phyloP scores from a whole-genome alignment of 768 basidiomycete species.

The Leccinum uliginosum region DNA sequence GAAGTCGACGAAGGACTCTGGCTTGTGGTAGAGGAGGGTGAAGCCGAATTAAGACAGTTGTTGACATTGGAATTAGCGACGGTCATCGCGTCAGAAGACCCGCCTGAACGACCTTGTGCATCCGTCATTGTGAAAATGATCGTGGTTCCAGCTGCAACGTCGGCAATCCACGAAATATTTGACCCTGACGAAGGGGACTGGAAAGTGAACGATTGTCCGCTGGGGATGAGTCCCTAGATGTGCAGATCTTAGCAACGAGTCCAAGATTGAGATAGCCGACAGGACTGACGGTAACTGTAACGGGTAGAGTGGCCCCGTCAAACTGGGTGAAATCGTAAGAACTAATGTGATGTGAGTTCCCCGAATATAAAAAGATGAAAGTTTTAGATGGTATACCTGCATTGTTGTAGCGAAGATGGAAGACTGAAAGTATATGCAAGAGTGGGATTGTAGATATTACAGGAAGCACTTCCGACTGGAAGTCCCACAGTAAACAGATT shows the following conservation, averaged over 20 bases:
- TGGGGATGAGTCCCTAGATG: conserved; percentile 57
- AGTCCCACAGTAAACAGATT: conserved; percentile 44
- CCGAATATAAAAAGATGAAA: neutral
- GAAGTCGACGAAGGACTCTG: conserved; percentile 21
- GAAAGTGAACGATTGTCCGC: conserved; percentile 48
- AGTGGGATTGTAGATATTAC: conserved; percentile 45
- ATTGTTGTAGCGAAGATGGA: conserved; percentile 55
- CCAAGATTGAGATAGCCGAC: neutral
- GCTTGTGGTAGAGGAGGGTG: conserved; percentile 49
- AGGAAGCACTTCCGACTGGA: conserved; percentile 38
- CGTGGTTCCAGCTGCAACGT: conserved; percentile 54
- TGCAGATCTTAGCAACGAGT: neutral
- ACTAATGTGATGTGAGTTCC: conserved; percentile 27
- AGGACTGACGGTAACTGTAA: conserved; percentile 47
- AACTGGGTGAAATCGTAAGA: conserved; percentile 46
- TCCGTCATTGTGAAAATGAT: conserved; percentile 57
- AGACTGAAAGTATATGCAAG: conserved; percentile 46
- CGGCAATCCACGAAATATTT: conserved; percentile 51
- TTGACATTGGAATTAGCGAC: conserved; percentile 46
- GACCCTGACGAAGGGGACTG: conserved; percentile 33
- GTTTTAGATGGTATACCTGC: conserved; percentile 41
- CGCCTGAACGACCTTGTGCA: conserved; percentile 48
- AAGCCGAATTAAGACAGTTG: conserved; percentile 48
- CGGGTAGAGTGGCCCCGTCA: conserved; percentile 43
- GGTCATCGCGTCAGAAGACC: conserved; percentile 48